Percentiles rank a stretch among this genome's conserved stretches.
Evolutionary conservation across 345 rosid species (phyloP).

Genomic region (Raphanus sativus): DNA sequence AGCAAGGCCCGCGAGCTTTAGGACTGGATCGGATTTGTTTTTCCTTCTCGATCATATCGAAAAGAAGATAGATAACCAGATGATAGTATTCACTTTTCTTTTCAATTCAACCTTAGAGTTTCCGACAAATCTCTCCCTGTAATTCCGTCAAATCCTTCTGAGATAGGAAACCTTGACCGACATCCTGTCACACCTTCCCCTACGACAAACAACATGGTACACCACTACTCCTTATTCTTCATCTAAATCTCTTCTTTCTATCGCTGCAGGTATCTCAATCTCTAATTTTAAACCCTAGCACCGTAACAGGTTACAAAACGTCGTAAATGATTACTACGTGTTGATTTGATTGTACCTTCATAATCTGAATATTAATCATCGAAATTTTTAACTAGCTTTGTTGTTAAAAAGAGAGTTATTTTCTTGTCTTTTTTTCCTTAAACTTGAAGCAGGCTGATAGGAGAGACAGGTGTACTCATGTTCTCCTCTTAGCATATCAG

Average conservation of each 20-base stretch:
- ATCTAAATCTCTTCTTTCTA: not conserved
- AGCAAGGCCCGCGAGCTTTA: not conserved
- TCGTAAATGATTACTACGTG: not conserved
- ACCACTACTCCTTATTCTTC: not conserved
- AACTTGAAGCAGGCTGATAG: conserved; percentile 56
- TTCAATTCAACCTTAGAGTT: not conserved
- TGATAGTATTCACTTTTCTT: not conserved
- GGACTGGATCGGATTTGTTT: not conserved
- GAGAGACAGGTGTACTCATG: conserved; percentile 46
- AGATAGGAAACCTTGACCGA: too few species aligned
- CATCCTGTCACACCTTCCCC: not conserved
- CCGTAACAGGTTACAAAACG: not conserved
- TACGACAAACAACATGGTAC: not conserved
- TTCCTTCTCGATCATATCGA: not conserved
- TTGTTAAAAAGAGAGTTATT: not conserved
- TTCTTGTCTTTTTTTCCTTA: not conserved
- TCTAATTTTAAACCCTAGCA: not conserved
- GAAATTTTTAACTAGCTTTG: not conserved
- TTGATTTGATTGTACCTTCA: not conserved
- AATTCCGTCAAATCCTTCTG: not conserved
- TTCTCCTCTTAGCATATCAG: conserved; percentile 73
- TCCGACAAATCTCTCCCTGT: not conserved
- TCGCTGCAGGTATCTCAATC: not conserved
- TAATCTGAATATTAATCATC: not conserved
- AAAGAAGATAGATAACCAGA: not conserved